These are phyloP conservation scores for Amphirosellinia nigrospora DNA, from an alignment of 495 filamentous ascomycete genomes.

Conservation along the genomic window DNA sequence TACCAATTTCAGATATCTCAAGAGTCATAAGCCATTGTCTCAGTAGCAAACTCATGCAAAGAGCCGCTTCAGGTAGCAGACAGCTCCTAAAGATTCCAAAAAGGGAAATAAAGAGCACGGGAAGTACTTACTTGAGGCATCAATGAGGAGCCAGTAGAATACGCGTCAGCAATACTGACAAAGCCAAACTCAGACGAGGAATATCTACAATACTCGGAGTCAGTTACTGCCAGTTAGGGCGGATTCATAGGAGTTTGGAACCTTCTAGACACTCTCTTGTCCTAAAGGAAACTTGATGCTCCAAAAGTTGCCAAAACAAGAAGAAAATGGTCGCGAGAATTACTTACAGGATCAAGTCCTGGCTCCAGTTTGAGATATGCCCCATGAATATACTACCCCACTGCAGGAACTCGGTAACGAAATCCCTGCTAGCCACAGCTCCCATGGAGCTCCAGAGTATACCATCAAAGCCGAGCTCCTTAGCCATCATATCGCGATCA, in stretches of 20 bases:
- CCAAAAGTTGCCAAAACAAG: too few species aligned
- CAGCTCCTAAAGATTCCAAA: constrained; percentile 10
- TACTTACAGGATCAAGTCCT: constrained; percentile 92
- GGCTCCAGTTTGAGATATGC: constrained; percentile 84
- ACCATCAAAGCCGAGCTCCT: constrained; percentile 86
- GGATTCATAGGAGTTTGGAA: too few species aligned
- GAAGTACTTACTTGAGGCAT: constrained; percentile 71
- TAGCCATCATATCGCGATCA: constrained; percentile 85
- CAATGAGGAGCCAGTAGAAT: constrained; percentile 80
- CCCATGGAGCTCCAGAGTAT: constrained; percentile 85
- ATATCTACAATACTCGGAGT: too few species aligned
- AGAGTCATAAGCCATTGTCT: constrained; percentile 9
- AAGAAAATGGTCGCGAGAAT: too few species aligned
- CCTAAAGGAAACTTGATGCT: too few species aligned
- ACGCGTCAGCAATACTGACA: constrained; percentile 82
- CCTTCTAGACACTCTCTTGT: too few species aligned
- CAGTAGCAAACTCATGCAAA: constrained; percentile 3
- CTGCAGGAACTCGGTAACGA: constrained; percentile 88
- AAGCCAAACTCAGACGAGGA: constrained; percentile 82
- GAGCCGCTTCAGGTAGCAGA: constrained; percentile 9
- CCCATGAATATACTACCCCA: constrained; percentile 86
- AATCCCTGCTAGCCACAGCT: constrained; percentile 85
- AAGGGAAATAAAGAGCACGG: constrained; percentile 14
- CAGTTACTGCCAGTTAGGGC: too few species aligned
- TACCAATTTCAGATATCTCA: constrained; percentile 13